These are phyloP conservation scores for Nemania sp. DNA, from an alignment of 2,329 filamentous ascomycete species.

Conservation along the genomic window DNA sequence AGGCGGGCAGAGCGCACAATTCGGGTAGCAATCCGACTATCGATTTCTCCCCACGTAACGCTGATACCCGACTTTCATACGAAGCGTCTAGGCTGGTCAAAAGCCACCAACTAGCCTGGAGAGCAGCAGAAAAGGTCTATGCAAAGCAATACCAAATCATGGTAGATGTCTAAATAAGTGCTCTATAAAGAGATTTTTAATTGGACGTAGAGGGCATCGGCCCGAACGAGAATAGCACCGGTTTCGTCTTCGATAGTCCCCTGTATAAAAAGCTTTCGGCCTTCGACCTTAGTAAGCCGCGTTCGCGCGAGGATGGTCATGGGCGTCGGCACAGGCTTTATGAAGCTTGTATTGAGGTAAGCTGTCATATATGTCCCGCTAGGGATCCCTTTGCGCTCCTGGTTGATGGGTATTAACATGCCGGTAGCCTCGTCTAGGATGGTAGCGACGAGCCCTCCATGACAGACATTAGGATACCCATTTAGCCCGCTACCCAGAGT, in stretches of 20 bases:
- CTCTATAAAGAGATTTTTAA: slow-evolving; percentile 29
- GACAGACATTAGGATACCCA: slow-evolving; percentile 64
- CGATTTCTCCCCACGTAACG: background rate
- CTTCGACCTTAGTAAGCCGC: slow-evolving; percentile 59
- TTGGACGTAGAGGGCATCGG: slow-evolving; percentile 62
- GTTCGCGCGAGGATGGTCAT: slow-evolving; percentile 61
- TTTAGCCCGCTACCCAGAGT: slow-evolving; percentile 64
- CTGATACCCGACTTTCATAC: background rate
- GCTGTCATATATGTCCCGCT: slow-evolving; percentile 58
- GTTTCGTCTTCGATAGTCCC: slow-evolving; percentile 56
- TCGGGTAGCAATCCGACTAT: background rate
- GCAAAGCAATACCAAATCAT: too few relatives aligned
- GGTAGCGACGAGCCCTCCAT: slow-evolving; percentile 69
- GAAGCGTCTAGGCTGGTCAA: background rate
- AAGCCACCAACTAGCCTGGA: background rate
- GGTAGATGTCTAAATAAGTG: background rate
- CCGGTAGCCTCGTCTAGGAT: slow-evolving; percentile 71
- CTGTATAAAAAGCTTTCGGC: slow-evolving; percentile 63
- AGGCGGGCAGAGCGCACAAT: background rate
- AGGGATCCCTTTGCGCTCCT: slow-evolving; percentile 36
- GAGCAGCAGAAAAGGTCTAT: background rate
- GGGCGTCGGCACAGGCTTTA: slow-evolving; percentile 64
- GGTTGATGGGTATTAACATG: slow-evolving; percentile 60
- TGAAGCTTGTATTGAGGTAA: slow-evolving; percentile 67
- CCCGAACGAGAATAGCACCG: slow-evolving; percentile 61